These are phyloP conservation scores for Rubroshorea leprosula DNA, from an alignment of 345 rosid genomes.

Conservation along the genomic window DNA sequence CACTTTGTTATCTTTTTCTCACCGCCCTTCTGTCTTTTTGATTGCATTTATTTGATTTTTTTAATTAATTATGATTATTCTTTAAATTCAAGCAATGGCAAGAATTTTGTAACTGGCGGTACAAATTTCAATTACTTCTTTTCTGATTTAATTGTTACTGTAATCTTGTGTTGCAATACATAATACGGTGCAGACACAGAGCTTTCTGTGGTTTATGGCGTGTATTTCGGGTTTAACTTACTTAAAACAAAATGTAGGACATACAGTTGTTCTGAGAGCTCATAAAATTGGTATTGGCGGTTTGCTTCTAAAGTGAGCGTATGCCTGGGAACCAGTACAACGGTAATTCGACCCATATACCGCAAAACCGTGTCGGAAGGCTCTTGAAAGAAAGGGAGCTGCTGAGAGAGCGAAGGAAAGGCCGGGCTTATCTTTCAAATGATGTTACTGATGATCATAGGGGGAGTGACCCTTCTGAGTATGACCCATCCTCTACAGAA, in stretches of 20 bases:
- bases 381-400: constrained; percentile 74
- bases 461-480: constrained; percentile 39
- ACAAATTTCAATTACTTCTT: constrained; percentile 22
- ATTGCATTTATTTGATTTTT: constrained; percentile 13
- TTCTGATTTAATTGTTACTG: constrained; percentile 15
- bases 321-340: constrained; percentile 96
- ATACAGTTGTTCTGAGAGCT: constrained; percentile 25
- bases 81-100: constrained; percentile 1
- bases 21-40: constrained; percentile 23
- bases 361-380: constrained; percentile 65
- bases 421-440: constrained; percentile 38
- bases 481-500: constrained; percentile 45
- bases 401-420: constrained; percentile 61
- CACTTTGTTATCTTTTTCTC: constrained; percentile 28
- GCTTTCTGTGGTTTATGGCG: constrained; percentile 21
- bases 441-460: constrained; percentile 42
- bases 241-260: constrained; percentile 50
- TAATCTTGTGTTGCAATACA: not conserved
- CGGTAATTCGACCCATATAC: constrained; percentile 46
- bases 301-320: constrained; percentile 47
- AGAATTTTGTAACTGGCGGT: constrained; percentile 19
- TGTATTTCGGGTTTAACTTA: constrained; percentile 15
- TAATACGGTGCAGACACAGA: constrained; percentile 18
- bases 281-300: constrained; percentile 23
- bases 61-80: constrained; percentile 16